Conservation (phyloP, 148 eudicot genomes). For the Heliamphora exappendiculata region DNA sequence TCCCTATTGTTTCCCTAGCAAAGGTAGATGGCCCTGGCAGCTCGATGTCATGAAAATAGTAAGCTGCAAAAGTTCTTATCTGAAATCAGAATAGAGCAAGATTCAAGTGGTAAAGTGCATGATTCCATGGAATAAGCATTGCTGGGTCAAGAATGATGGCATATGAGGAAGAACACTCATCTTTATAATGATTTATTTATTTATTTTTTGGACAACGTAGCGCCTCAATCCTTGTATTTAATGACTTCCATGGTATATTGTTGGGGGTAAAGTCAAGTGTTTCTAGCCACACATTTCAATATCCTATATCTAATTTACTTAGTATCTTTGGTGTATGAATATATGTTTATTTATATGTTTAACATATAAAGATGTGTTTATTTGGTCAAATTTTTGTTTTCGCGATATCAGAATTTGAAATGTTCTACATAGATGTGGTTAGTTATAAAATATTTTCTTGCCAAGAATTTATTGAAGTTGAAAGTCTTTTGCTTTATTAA, state of each 20-base stretch:
- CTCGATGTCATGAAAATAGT: neutral
- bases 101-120: neutral
- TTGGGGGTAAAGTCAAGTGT: neutral
- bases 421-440: no score
- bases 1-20: neutral
- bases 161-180: neutral
- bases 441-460: no score
- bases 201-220: no score
- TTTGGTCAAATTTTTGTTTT: neutral
- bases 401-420: no score
- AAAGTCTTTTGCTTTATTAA: no score
- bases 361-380: neutral
- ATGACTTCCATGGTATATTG: no score
- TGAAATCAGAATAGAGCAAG: neutral
- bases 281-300: neutral
- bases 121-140: neutral
- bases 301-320: neutral
- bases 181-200: neutral
- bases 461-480: no score
- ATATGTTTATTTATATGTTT: no score
- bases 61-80: neutral
- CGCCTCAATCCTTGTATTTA: no score
- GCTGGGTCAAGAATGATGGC: neutral
- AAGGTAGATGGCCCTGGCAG: neutral
- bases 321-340: neutral